These are phyloP conservation scores for Eleusine indica DNA, from an alignment of 176 grass and related monocot genomes.

Conservation along the genomic window DNA sequence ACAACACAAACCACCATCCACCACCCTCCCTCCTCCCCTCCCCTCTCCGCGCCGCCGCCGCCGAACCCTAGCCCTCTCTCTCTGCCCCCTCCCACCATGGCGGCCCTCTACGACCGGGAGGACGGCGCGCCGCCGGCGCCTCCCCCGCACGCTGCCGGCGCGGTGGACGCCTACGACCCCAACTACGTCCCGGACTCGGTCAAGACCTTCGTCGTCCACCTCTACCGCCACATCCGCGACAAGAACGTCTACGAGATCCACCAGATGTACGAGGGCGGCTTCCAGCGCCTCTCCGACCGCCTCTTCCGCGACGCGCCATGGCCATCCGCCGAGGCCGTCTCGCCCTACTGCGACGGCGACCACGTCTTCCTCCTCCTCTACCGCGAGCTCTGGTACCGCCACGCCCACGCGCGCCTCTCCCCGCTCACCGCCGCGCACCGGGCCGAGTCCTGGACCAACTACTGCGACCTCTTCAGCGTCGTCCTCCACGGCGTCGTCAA, in stretches of 20 bases:
- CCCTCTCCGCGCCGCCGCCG: conserved; percentile 23
- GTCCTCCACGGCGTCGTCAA: conserved; percentile 96
- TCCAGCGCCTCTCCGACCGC: conserved; percentile 90
- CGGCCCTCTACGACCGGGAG: conserved; percentile 55
- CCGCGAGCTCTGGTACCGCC: conserved; percentile 97
- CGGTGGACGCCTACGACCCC: conserved; percentile 63
- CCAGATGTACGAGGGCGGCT: conserved; percentile 99
- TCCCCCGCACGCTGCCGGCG: conserved; percentile 31
- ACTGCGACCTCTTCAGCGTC: conserved; percentile 92
- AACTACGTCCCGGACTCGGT: conserved; percentile 95
- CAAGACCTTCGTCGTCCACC: conserved; percentile 92
- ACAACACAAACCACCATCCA: background rate
- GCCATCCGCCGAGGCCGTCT: conserved; percentile 77
- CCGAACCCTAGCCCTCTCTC: conserved; percentile 35
- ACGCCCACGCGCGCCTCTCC: conserved; percentile 77
- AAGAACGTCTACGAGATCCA: conserved; percentile 99
- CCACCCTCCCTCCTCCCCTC: too few relatives aligned
- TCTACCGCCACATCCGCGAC: conserved; percentile 96
- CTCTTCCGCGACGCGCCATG: conserved; percentile 91
- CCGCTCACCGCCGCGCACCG: conserved; percentile 68
- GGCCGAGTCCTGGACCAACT: conserved; percentile 93
- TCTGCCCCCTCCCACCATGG: background rate
- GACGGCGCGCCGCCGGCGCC: conserved; percentile 43
- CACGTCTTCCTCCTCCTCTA: conserved; percentile 98
- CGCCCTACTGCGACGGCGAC: conserved; percentile 87